Evolutionary conservation across 2,329 filamentous ascomycete species (phyloP), one percentile per base, ranked within the genome.

Genomic region (Cladosporium cucumerinum): DNA sequence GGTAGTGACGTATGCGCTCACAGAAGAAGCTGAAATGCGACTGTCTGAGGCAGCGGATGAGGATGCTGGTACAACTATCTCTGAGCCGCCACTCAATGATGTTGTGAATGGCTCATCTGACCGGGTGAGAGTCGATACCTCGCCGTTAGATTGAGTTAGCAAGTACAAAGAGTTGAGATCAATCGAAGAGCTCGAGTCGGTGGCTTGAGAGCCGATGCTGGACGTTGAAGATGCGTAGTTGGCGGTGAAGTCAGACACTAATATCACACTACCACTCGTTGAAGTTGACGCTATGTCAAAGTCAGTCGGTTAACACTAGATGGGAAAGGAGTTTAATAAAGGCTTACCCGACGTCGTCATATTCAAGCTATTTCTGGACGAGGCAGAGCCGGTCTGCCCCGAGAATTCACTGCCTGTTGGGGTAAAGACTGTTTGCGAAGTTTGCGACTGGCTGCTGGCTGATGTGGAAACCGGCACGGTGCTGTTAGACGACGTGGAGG

Each of bases 131-230:
- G 70, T 73, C 14, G 67, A 57, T 3, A 70, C 66, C n/a, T 66
- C 57, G 21, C 73, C 72, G 61, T 72, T 59, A 16, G 63, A 57
- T 18, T 74, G 68, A 2, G 73, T 74, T 12, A 69, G 67, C n/a
- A 72, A 43, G 61, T 70, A 72, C 23, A 69, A 49, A 14, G 48
- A 43, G 28, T 59, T 61, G 34, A 61, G 61, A 39, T 69, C 60
- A 28, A 65, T 30, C 3, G 55, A 51, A 16, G 62, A 58, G 28
- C 43, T 55, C 5, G 63, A 61, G 25, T 49, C 63, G 18, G 63
- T 52, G 11, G 48, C 18, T 28, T 36, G 16, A 10, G 62, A 64
- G 11, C 11, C 54, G 12, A 39, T 58, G 2, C 21, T 18, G 14
- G 62, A 58, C 12, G 52, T 60, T 23, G 48, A 48, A 3, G 57